A percentile compares a stretch with the other conserved stretches of the same genome.
These are phyloP conservation scores for Abelmoschus esculentus DNA, from an alignment of 345 rosid genomes.

Conservation along the genomic window DNA sequence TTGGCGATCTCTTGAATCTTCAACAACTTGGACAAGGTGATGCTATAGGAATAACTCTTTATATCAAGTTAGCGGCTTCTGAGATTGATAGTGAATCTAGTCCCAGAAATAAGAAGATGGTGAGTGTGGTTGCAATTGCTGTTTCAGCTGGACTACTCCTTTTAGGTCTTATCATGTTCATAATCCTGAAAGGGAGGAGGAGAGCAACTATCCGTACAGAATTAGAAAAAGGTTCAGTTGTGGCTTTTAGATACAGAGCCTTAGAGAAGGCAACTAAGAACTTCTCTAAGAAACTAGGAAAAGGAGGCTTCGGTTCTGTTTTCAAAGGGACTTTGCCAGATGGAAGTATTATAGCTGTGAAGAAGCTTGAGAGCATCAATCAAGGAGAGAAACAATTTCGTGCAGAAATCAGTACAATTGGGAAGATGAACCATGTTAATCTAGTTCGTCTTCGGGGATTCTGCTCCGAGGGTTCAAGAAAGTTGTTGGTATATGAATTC, in stretches of 20 bases:
- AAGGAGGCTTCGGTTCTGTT: conserved; percentile 85
- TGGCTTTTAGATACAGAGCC: conserved; percentile 60
- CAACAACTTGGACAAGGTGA: conserved; percentile 32
- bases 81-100: conserved; percentile 29
- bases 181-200: conserved; percentile 35
- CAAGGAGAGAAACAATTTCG: conserved; percentile 93
- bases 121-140: conserved; percentile 27
- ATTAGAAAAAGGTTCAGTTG: conserved; percentile 47
- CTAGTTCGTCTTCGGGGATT: conserved; percentile 78
- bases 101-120: conserved; percentile 23
- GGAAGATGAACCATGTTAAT: conserved; percentile 70
- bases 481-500: conserved; percentile 61
- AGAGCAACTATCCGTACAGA: conserved; percentile 18
- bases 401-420: conserved; percentile 61
- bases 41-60: conserved; percentile 24
- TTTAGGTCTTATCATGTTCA: conserved; percentile 22
- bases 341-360: conserved; percentile 59
- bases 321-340: conserved; percentile 64
- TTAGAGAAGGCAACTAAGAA: conserved; percentile 60
- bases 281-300: conserved; percentile 67
- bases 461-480: conserved; percentile 59
- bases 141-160: conserved; percentile 27
- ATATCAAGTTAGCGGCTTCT: conserved; percentile 54
- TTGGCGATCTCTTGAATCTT: conserved; percentile 34
- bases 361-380: conserved; percentile 62